Conservation (phyloP, 108 stramenopile genomes). For the Skeletonema marinoi region DNA sequence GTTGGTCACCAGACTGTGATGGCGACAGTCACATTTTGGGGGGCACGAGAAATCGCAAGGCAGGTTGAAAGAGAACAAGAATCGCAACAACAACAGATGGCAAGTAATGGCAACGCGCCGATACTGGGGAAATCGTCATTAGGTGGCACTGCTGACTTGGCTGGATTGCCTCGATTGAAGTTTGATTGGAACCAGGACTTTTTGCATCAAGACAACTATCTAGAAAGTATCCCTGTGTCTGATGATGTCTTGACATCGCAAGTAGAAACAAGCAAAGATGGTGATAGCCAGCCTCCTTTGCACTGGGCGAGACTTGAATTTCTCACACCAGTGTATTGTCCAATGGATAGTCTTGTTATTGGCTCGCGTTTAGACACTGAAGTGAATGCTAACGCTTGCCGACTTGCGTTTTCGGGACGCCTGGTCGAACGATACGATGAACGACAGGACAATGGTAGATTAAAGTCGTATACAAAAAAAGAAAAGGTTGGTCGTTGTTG, state of each 20-base stretch:
- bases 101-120: not conserved
- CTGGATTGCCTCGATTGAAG: conserved; percentile 72
- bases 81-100: not conserved
- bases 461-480: conserved; percentile 81
- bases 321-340: conserved; percentile 90
- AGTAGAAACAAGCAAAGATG: conserved; percentile 3
- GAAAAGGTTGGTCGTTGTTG: conserved; percentile 68
- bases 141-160: conserved; percentile 78
- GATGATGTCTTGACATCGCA: conserved; percentile 1
- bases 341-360: conserved; percentile 84
- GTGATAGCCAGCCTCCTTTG: conserved; percentile 48
- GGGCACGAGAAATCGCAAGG: conserved; percentile 81
- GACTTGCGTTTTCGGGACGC: conserved; percentile 92
- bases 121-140: conserved; percentile 59
- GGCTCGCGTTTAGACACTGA: conserved; percentile 90
- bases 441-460: conserved; percentile 36
- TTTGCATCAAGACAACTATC: conserved; percentile 73
- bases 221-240: conserved; percentile 57
- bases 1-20: conserved; percentile 96
- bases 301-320: conserved; percentile 95
- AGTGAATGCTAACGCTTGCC: conserved; percentile 76
- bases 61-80: conserved; percentile 24
- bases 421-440: conserved; percentile 65
- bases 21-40: conserved; percentile 97
- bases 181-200: conserved; percentile 88